phyloP scores from a whole-genome alignment of 2,329 filamentous ascomycete genomes.

The Verticillium isaacii region DNA sequence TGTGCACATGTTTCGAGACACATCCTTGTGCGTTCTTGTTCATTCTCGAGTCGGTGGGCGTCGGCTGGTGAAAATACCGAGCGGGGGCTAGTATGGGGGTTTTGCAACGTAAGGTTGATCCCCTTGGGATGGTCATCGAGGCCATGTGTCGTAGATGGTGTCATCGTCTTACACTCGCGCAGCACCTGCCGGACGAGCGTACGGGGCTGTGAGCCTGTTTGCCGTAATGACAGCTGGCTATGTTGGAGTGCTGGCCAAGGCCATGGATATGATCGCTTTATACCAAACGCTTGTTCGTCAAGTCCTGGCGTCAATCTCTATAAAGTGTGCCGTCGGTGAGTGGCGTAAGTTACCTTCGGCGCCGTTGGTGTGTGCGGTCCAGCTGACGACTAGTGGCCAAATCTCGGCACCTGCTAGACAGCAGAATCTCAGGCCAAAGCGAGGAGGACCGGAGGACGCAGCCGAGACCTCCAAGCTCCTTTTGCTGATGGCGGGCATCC shows the following conservation, averaged over 20 bases:
- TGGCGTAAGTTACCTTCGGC: conserved; percentile 3
- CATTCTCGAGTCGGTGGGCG: not conserved
- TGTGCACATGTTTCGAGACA: too few relatives aligned
- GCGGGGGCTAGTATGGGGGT: not conserved
- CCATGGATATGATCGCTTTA: conserved; percentile 5
- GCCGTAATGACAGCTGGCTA: not conserved
- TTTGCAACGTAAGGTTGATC: not conserved
- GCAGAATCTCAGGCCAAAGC: not conserved
- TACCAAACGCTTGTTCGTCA: conserved; percentile 3
- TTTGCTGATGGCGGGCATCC: not conserved
- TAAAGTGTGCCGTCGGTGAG: conserved; percentile 2
- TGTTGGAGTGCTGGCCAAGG: not conserved
- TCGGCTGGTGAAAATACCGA: not conserved
- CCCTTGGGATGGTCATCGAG: conserved; percentile 3
- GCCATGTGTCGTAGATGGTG: not conserved
- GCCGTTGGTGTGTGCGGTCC: not conserved
- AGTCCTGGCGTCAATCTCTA: conserved; percentile 1
- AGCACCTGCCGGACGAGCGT: not conserved
- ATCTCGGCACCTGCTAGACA: conserved; percentile 1
- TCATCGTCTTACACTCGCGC: conserved; percentile 1
- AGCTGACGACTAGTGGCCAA: conserved; percentile 1
- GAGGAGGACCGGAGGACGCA: not conserved
- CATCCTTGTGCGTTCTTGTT: conserved; percentile 1
- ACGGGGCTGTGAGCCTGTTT: not conserved
- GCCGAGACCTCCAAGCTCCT: not conserved